Base-by-base conservation (phyloP, 78 protist species). In the Cavenderia fasciculata region DNA sequence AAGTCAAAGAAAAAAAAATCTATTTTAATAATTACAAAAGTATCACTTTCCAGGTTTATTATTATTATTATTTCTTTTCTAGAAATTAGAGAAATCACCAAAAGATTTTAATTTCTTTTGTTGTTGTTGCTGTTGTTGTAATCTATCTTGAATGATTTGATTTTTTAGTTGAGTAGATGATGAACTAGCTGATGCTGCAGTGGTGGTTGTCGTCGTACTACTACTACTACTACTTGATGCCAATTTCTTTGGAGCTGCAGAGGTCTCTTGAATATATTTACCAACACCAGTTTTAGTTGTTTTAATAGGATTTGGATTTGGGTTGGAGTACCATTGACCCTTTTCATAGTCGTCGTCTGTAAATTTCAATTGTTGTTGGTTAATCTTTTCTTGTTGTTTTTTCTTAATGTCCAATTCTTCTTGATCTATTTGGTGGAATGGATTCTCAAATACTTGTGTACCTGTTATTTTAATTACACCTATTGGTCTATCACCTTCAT, bases 261-360 rank as follows among this genome's bases (percentile, higher is more conserved):
- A 18, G 0, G 74, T 2, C 6, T 51, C 68, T 43, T 40, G 33
- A n/a, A 86, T 18, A 71, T 86, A 86, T 71, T 86, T 86, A 57
- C 92, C 92, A 71, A 86, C 82, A 11, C 57, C 63, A 4, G 62
- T 54, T 33, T 46, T 38, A 46, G 31, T 41, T 62, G 69, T 41
- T 41, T 12, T 14, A 49, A 18, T 63, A 18, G 70, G 43, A 19
- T 38, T 21, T 49, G 66, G 25, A 47, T 40, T 61, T 27, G 95
- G 95, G 33, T 93, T 86, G n/a, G 69, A 41, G 41, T 51, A 93
- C 95, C 95, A 93, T 43, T 40, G 51, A 11, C 93, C 92, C 19
- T 16, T 51, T 61, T 86, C 79, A n/a, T 49, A 41, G 1, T 65
- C 66, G 29, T 71, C 72, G n/a, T n/a, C n/a, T n/a, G n/a, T n/a